Evolutionary conservation across 1,284 basidiomycete genomes (phyloP).

Genomic region (Ganoderma boninense): DNA sequence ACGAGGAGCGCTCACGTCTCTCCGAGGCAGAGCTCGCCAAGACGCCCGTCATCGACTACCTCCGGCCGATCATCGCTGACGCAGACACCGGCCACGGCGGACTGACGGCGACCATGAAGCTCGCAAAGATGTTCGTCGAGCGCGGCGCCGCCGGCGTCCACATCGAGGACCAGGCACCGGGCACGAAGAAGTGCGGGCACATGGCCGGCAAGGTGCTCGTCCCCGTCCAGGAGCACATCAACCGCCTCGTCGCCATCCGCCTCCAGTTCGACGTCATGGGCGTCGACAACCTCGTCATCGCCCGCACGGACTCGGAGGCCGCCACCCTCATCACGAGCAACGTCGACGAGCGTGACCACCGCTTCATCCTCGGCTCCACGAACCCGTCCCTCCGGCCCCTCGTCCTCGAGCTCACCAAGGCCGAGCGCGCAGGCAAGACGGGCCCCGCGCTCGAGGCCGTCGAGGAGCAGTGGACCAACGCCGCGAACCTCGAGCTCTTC

Average conservation of each 20-base stretch:
- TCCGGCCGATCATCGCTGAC: constrained; percentile 74
- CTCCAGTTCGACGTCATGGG: constrained; percentile 86
- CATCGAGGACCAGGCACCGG: constrained; percentile 80
- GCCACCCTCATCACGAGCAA: constrained; percentile 97
- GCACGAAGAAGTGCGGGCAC: constrained; percentile 76
- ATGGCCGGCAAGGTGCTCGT: constrained; percentile 80
- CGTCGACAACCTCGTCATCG: constrained; percentile 79
- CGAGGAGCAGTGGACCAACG: constrained; percentile 87
- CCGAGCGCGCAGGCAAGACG: constrained; percentile 85
- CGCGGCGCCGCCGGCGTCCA: constrained; percentile 79
- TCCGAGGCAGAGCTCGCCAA: constrained; percentile 78
- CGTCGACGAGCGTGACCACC: constrained; percentile 95
- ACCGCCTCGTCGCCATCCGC: constrained; percentile 81
- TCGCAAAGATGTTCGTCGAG: constrained; percentile 86
- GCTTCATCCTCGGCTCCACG: constrained; percentile 96
- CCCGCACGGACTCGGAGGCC: constrained; percentile 85
- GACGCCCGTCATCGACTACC: constrained; percentile 70
- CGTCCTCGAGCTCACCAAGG: constrained; percentile 84
- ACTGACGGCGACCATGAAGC: constrained; percentile 71
- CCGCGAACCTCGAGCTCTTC: constrained; percentile 86
- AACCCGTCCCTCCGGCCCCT: constrained; percentile 79
- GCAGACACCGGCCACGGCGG: constrained; percentile 77
- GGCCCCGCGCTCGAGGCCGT: constrained; percentile 84
- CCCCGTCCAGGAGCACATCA: constrained; percentile 76
- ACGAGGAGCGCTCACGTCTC: constrained; percentile 76